A percentile compares a stretch with the other conserved stretches of the same genome.
Conservation (phyloP, 805 yeast genomes). For the Wickerhamiella sergipiensis region DNA sequence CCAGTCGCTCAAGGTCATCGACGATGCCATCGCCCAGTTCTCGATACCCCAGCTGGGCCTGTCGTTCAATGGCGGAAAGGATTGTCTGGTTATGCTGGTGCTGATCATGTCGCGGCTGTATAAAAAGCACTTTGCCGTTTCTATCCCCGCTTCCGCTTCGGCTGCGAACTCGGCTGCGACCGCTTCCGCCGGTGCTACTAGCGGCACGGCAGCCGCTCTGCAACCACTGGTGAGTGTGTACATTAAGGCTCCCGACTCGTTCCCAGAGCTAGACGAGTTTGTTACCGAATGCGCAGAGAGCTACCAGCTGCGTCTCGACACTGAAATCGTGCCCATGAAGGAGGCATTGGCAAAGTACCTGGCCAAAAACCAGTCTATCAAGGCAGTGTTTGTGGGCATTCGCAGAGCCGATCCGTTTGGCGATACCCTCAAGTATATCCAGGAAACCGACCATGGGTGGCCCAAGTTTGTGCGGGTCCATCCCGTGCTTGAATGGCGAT, state of each 20-base stretch:
- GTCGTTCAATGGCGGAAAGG: constrained; percentile 94
- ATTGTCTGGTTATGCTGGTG: constrained; percentile 79
- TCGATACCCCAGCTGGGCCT: constrained; percentile 34
- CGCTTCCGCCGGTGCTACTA: neutral
- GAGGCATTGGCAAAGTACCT: constrained; percentile 59
- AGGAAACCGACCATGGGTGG: constrained; percentile 81
- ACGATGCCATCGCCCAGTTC: constrained; percentile 18
- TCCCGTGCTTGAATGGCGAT: constrained; percentile 82
- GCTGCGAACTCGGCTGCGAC: neutral
- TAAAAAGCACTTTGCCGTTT: constrained; percentile 1
- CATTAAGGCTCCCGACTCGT: constrained; percentile 61
- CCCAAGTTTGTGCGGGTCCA: constrained; percentile 74
- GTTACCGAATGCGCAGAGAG: constrained; percentile 38
- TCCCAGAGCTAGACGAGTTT: constrained; percentile 55
- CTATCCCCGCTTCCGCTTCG: too few relatives aligned
- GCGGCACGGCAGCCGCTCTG: neutral
- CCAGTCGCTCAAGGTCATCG: constrained; percentile 18
- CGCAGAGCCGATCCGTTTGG: constrained; percentile 84
- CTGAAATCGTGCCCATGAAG: constrained; percentile 35
- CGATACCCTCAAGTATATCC: constrained; percentile 39
- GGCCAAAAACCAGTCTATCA: constrained; percentile 35
- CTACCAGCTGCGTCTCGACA: constrained; percentile 40
- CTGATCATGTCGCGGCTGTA: constrained; percentile 47
- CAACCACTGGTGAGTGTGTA: constrained; percentile 39
- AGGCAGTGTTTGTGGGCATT: constrained; percentile 76